Conservation (phyloP, 176 grass and related monocot species). For the Calamus simplicifolius region DNA sequence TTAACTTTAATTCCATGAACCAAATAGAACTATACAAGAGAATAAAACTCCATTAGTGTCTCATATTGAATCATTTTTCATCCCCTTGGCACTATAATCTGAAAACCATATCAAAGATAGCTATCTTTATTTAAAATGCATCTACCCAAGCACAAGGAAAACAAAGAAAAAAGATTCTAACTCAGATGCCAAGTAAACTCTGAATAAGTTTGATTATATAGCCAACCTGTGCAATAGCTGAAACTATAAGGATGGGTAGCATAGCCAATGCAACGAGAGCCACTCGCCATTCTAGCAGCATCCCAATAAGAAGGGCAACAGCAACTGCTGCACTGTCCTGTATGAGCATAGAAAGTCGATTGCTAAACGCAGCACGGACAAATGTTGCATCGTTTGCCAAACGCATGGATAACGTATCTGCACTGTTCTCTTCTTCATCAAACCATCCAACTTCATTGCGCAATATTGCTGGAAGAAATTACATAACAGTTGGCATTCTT, state of each 20-base stretch:
- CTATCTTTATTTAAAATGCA: no score
- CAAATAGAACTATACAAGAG: no score
- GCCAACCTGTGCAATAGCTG: slow-evolving; percentile 97
- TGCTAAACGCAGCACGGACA: slow-evolving; percentile 97
- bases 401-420: slow-evolving; percentile 88
- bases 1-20: no score
- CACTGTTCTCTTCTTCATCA: slow-evolving; percentile 97
- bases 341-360: slow-evolving; percentile 96
- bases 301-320: slow-evolving; percentile 89
- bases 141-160: no score
- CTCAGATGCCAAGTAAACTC: no score
- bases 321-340: slow-evolving; percentile 84
- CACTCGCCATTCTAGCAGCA: slow-evolving; percentile 81
- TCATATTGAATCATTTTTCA: no score
- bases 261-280: slow-evolving; percentile 95
- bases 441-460: slow-evolving; percentile 98
- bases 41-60: no score
- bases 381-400: slow-evolving; percentile 97
- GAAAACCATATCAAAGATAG: no score
- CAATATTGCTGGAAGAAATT: slow-evolving; percentile 64
- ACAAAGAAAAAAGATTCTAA: no score
- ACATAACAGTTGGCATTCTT: slow-evolving; percentile 12
- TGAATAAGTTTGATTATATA: not conserved
- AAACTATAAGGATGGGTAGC: slow-evolving; percentile 78
- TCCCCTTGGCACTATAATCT: no score